Conservation (phyloP, 129 eudicot species). For the Chrysanthemum lavandulifolium region DNA sequence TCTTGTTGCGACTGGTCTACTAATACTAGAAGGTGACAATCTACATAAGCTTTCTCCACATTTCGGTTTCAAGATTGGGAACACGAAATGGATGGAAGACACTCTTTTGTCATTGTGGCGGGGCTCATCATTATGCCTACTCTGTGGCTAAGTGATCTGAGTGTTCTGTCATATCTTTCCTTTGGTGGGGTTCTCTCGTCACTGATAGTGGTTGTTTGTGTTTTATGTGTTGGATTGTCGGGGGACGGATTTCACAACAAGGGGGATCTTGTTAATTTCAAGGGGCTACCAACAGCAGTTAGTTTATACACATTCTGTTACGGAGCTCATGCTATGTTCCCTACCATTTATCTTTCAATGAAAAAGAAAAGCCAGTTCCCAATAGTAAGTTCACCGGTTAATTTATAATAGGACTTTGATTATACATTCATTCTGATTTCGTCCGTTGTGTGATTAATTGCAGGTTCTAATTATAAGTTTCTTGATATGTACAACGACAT, state of each 20-base stretch:
- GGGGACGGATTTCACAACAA: constrained; percentile 22
- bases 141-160: constrained; percentile 29
- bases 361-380: background rate
- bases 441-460: background rate
- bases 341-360: constrained; percentile 19
- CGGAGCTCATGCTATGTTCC: constrained; percentile 30
- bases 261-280: constrained; percentile 22
- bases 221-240: constrained; percentile 19
- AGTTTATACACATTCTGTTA: constrained; percentile 29
- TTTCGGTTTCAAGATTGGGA: constrained; percentile 25
- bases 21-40: constrained; percentile 35
- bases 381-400: too few species aligned
- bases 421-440: background rate
- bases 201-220: constrained; percentile 23
- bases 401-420: too few species aligned
- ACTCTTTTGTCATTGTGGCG: constrained; percentile 28
- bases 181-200: constrained; percentile 26
- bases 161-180: constrained; percentile 24
- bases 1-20: constrained; percentile 31
- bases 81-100: constrained; percentile 28
- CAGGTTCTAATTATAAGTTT: constrained; percentile 32
- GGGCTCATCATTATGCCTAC: constrained; percentile 29
- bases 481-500: constrained; percentile 17
- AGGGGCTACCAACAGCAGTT: constrained; percentile 24
- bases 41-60: constrained; percentile 30